Percentiles rank a stretch among this genome's conserved stretches.
Evolutionary conservation across 805 yeast genomes (phyloP).

Genomic region (Dipodascus geniculatus): DNA sequence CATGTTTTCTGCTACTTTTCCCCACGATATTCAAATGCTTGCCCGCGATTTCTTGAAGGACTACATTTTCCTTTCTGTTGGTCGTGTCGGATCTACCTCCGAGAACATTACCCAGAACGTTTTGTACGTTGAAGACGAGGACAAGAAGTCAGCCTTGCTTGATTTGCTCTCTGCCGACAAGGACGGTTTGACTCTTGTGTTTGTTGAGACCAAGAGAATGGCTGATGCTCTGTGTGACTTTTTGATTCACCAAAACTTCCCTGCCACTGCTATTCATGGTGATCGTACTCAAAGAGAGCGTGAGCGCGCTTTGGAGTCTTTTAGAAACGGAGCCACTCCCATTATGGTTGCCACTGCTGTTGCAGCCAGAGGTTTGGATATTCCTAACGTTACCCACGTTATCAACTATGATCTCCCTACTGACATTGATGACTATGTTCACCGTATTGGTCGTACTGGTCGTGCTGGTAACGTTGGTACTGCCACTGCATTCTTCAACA

Average conservation of each 20-base stretch:
- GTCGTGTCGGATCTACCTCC: conserved; percentile 98
- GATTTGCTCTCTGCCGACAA: conserved; percentile 75
- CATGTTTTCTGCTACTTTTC: conserved; percentile 99
- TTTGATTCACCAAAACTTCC: conserved; percentile 78
- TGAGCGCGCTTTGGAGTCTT: conserved; percentile 91
- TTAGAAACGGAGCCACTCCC: conserved; percentile 86
- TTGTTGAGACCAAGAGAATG: conserved; percentile 97
- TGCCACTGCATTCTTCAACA: conserved; percentile 97
- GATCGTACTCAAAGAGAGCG: conserved; percentile 97
- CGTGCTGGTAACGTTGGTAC: conserved; percentile 99
- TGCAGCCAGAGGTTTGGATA: conserved; percentile 99
- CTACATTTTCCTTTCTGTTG: conserved; percentile 92
- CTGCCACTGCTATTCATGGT: conserved; percentile 98
- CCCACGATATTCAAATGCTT: conserved; percentile 90
- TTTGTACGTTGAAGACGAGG: conserved; percentile 83
- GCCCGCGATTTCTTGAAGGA: conserved; percentile 96
- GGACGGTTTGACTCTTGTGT: conserved; percentile 79
- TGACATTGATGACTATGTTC: conserved; percentile 97
- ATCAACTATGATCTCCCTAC: conserved; percentile 94
- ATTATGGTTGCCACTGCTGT: conserved; percentile 98
- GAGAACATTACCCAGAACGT: conserved; percentile 96
- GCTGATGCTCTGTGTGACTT: conserved; percentile 93
- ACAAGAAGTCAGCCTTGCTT: conserved; percentile 80
- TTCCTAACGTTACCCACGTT: conserved; percentile 97
- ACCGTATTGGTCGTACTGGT: conserved; percentile 99